Conservation (phyloP, 1,139 yeast genomes). For the Saccharomyces hybrid region DNA sequence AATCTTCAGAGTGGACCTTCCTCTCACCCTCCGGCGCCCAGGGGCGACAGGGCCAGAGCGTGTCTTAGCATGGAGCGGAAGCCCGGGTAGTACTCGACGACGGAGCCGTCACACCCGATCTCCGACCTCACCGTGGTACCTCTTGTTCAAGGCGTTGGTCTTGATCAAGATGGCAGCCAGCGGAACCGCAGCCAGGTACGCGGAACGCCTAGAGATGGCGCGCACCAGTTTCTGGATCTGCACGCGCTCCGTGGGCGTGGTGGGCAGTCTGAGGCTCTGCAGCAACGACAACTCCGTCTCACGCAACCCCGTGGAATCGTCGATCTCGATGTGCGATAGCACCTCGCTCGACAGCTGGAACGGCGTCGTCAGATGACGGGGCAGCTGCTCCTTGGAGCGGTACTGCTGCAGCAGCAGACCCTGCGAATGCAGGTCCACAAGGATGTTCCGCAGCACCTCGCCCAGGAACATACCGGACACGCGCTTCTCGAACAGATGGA, state of each 20-base stretch:
- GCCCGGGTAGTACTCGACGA: constrained; percentile 85
- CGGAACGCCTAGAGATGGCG: constrained; percentile 79
- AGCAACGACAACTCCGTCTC: constrained; percentile 59
- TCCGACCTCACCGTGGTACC: constrained; percentile 70
- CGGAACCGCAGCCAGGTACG: constrained; percentile 79
- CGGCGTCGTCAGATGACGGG: constrained; percentile 61
- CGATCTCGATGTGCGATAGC: constrained; percentile 74
- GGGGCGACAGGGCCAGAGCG: constrained; percentile 60
- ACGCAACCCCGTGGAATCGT: constrained; percentile 60
- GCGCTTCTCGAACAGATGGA: constrained; percentile 86
- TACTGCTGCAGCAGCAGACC: constrained; percentile 53
- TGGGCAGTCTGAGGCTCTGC: constrained; percentile 57
- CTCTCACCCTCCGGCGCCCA: constrained; percentile 67
- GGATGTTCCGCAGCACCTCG: constrained; percentile 67
- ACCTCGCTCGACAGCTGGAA: constrained; percentile 80
- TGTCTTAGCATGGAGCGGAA: constrained; percentile 69
- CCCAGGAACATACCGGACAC: constrained; percentile 93
- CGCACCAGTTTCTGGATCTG: constrained; percentile 66
- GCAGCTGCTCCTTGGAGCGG: constrained; percentile 45
- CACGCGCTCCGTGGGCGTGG: constrained; percentile 58
- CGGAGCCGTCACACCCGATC: constrained; percentile 91
- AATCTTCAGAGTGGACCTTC: constrained; percentile 61
- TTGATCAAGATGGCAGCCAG: constrained; percentile 66
- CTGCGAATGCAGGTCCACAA: constrained; percentile 57
- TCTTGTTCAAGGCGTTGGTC: constrained; percentile 47